Evolutionary conservation across 2,329 filamentous ascomycete genomes (phyloP), one percentile per base, ranked within the genome.

Genomic region (Neoscytalidium dimidiatum): DNA sequence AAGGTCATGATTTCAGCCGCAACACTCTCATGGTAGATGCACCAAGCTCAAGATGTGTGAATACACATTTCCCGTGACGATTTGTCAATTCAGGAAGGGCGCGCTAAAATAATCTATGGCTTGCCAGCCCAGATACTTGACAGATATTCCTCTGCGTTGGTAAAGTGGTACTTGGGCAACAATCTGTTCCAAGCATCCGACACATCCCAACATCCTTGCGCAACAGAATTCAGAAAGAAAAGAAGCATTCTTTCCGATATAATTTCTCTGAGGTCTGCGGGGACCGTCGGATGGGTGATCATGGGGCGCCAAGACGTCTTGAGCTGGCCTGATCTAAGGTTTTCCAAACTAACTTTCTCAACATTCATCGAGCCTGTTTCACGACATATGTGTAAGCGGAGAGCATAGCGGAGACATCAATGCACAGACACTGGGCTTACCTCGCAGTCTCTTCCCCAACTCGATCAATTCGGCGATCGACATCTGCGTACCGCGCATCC

Each of bases 181-280:
- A 81, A 68, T 57, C 74, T 66, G 66, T 85, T 85, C 73, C 76
- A 82, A 66, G 83, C 80, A 38, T 78, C 76, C 17, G 79, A 76
- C 0, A 80, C 74, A 66, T 78, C 73, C 81, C 79, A 83, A 0
- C 75, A 75, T 2, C 82, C 82, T 13, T 77, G 77, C 4, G 67
- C 64, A 56, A 77, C 77, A 33, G 78, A 81, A 4, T 79, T 64
- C 0, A 85, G 73, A 28, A 80, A 79, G 31, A 79, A 79, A 19
- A 80, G 73, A 21, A 80, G 68, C 41, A 83, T 78, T 0, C 68
- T 68, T 68, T 75, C 79, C 9, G 77, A 71, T 26, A 80, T 73
- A 1, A 62, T 68, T 31, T 73, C 71, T 1, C 73, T 70, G 26
- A 78, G 56, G 0, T 82, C 79, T 1, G 70, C 69, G 1, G 76